These are phyloP conservation scores for Berkeleyomyces basicola DNA, from an alignment of 2,329 filamentous ascomycete genomes.

Conservation along the genomic window DNA sequence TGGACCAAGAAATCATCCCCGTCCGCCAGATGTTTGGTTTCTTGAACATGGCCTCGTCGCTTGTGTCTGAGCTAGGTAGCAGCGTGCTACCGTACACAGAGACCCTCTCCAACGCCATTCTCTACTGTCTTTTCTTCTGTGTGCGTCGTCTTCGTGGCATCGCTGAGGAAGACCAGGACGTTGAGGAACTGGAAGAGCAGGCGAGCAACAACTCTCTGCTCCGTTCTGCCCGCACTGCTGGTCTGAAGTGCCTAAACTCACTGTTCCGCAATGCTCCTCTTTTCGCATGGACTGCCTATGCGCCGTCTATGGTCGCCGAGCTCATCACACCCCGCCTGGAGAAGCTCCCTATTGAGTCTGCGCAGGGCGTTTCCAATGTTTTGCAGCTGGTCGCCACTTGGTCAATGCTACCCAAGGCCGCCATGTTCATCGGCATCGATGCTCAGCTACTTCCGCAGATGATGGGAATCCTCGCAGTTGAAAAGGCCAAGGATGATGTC, in stretches of 20 bases:
- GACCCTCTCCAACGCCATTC: constrained; percentile 54
- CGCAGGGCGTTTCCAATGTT: constrained; percentile 72
- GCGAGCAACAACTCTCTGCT: constrained; percentile 40
- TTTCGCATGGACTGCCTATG: constrained; percentile 57
- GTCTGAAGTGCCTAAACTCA: constrained; percentile 67
- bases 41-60: constrained; percentile 75
- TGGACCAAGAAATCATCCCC: constrained; percentile 43
- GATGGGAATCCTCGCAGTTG: constrained; percentile 52
- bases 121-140: constrained; percentile 65
- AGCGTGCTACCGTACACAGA: constrained; percentile 52
- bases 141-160: constrained; percentile 36
- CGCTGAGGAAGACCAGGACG: constrained; percentile 21
- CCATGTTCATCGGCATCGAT: constrained; percentile 47
- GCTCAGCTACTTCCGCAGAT: constrained; percentile 52
- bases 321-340: constrained; percentile 61
- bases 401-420: constrained; percentile 50
- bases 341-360: constrained; percentile 68
- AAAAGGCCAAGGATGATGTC: constrained; percentile 71
- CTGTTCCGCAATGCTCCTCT: constrained; percentile 58
- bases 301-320: constrained; percentile 53
- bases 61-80: constrained; percentile 69
- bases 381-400: constrained; percentile 69
- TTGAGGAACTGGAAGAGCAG: constrained; percentile 23
- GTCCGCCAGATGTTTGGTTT: constrained; percentile 76
- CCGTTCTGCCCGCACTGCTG: constrained; percentile 49